Conservation (phyloP, 768 basidiomycete species). For the Hirschioporus abietinus region DNA sequence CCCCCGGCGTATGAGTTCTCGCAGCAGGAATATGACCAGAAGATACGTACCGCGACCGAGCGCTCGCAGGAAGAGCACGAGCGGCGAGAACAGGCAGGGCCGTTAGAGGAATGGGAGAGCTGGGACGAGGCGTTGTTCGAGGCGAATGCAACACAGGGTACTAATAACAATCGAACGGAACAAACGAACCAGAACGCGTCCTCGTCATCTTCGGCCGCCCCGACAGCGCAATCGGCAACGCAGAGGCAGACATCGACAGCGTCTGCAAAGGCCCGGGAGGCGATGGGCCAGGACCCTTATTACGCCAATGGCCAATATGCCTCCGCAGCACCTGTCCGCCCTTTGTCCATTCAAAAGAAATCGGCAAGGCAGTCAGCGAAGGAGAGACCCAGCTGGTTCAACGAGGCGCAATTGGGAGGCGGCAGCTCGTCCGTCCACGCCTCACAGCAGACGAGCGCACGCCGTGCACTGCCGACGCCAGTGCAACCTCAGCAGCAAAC, state of each 20-base stretch:
- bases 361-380: slow-evolving; percentile 12
- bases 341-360: slow-evolving; percentile 33
- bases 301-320: background rate
- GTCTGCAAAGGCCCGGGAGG: background rate
- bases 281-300: background rate
- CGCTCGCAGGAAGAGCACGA: slow-evolving; percentile 31
- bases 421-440: slow-evolving; percentile 8
- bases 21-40: slow-evolving; percentile 44
- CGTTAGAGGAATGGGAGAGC: slow-evolving; percentile 39
- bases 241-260: background rate
- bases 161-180: background rate
- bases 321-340: slow-evolving; percentile 21
- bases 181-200: background rate
- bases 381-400: slow-evolving; percentile 26
- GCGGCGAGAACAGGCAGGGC: background rate
- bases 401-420: slow-evolving; percentile 23
- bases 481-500: background rate
- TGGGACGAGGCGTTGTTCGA: slow-evolving; percentile 41
- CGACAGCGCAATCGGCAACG: background rate
- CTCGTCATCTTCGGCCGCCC: background rate
- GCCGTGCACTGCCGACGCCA: background rate
- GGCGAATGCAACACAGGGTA: slow-evolving; percentile 21
- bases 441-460: background rate
- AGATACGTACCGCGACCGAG: slow-evolving; percentile 37
- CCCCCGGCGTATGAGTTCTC: slow-evolving; percentile 40